phyloP scores from a whole-genome alignment of 1,284 basidiomycete species.

The Tetrapyrgos nigripes region DNA sequence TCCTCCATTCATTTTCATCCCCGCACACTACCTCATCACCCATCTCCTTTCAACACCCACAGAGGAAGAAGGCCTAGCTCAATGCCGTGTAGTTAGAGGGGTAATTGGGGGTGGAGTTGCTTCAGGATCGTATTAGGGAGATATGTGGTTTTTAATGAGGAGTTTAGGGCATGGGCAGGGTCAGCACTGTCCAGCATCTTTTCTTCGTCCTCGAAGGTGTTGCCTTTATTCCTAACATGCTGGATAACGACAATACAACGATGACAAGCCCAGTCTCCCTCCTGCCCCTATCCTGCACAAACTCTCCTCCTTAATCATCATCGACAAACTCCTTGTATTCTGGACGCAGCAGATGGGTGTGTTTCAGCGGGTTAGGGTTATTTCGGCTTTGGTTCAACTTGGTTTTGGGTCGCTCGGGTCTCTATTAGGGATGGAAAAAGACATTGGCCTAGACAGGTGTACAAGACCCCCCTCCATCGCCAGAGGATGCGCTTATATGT shows the following conservation, averaged over 20 bases:
- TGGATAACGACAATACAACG: too few relatives aligned
- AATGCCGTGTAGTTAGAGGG: constrained; percentile 48
- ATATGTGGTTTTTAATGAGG: constrained; percentile 5
- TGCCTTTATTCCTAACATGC: background rate
- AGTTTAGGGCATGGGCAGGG: too few relatives aligned
- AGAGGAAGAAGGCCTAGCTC: constrained; percentile 49
- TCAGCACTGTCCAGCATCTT: background rate
- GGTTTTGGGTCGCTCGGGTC: too few relatives aligned
- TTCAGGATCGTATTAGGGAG: constrained; percentile 19
- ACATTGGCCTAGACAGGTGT: too few relatives aligned
- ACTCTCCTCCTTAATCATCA: too few relatives aligned
- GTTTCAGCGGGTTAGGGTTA: too few relatives aligned
- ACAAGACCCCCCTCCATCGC: constrained; percentile 43
- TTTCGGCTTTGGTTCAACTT: constrained; percentile 44
- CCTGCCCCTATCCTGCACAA: too few relatives aligned
- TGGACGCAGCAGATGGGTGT: constrained; percentile 33
- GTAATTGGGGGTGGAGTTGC: constrained; percentile 43
- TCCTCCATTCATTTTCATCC: constrained; percentile 6
- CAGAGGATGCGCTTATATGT: constrained; percentile 45
- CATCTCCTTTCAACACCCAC: constrained; percentile 36
- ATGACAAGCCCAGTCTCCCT: too few relatives aligned
- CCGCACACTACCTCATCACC: constrained; percentile 32
- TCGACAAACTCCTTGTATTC: background rate
- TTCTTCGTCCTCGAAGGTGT: background rate
- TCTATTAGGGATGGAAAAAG: constrained; percentile 28